These are phyloP conservation scores for Pleurotus giganteus DNA, from an alignment of 768 basidiomycete species.

Conservation along the genomic window DNA sequence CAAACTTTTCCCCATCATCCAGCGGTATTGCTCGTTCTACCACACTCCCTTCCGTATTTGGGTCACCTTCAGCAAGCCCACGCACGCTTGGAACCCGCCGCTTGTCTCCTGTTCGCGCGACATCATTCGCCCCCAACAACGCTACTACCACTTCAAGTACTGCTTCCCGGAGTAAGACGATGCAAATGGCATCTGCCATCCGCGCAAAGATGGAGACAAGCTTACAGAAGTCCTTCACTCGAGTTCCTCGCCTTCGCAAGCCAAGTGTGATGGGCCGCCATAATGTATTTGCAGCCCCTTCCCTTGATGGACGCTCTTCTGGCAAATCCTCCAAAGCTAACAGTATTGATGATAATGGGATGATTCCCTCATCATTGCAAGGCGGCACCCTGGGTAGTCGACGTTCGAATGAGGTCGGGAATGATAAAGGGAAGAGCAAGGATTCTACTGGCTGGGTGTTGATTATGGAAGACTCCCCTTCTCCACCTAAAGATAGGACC, in stretches of 20 bases:
- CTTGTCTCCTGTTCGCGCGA: slow-evolving; percentile 31
- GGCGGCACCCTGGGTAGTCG: slow-evolving; percentile 44
- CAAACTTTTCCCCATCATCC: slow-evolving; percentile 38
- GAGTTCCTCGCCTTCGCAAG: slow-evolving; percentile 82
- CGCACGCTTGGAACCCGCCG: slow-evolving; percentile 44
- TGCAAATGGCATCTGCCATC: slow-evolving; percentile 93
- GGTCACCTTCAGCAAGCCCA: slow-evolving; percentile 40
- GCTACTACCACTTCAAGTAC: slow-evolving; percentile 44
- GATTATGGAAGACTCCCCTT: slow-evolving; percentile 85
- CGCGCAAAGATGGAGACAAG: slow-evolving; percentile 78
- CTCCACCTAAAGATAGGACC: slow-evolving; percentile 54
- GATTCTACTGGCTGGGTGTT: slow-evolving; percentile 84
- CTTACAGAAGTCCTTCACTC: slow-evolving; percentile 85
- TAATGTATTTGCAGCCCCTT: slow-evolving; percentile 35
- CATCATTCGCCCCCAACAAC: slow-evolving; percentile 37
- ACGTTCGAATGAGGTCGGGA: slow-evolving; percentile 42
- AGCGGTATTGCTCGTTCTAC: slow-evolving; percentile 53
- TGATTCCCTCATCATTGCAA: slow-evolving; percentile 19
- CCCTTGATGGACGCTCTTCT: slow-evolving; percentile 28
- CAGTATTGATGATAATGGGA: slow-evolving; percentile 5
- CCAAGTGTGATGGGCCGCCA: slow-evolving; percentile 65
- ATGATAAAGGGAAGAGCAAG: slow-evolving; percentile 44
- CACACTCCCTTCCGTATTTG: slow-evolving; percentile 53
- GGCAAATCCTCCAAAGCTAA: slow-evolving; percentile 32
- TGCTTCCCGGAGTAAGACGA: slow-evolving; percentile 72